Evolutionary conservation across 2,329 filamentous ascomycete genomes (phyloP), one percentile per base, ranked within the genome.

Genomic region (Cercospora zeina): DNA sequence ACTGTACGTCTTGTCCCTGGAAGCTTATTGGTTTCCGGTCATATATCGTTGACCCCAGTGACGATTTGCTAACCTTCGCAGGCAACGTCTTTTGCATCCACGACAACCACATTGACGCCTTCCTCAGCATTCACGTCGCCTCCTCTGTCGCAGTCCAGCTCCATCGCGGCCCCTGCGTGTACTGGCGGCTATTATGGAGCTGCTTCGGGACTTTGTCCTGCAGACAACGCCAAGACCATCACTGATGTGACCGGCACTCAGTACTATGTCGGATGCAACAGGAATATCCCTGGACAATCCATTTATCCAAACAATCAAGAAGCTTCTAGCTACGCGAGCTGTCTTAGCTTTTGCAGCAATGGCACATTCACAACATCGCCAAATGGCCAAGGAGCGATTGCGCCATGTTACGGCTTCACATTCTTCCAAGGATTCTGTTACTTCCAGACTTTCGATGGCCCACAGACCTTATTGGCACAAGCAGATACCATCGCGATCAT

Each of bases 351-450:
- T 3, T 61, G 59, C 45, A 50, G 47, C 47, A 50, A 10, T 14
- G 47, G 47, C 19, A 50, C 10, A 10, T 50, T 50, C 47, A 50
- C 47, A 6, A 19, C 47, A 10, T 16, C 50, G 24, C 19, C 47
- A n/a, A 36, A 49, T 16, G 39, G 27, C 16, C 34, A 19, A 11
- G 47, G 47, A n/a, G 19, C 21, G 7, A 21, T 4, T 11, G 47
- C 21, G 19, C 21, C n/a, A 50, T 61, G 59, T 19, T 42, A 61
- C n/a, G 59, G 59, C 21, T 34, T 61, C 21, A 49, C 53, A n/a
- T 61, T 37, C 34, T 24, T 27, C 6, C 9, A 36, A 14, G 59
- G 59, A 30, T 36, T 47, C 13, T 61, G 59, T n/a, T 61, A 56
- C 31, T 56, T 61, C 37, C 54, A 61, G 31, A 42, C 24, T 27